Conservation (phyloP, 441 rosid genomes). For the Viola pubescens region DNA sequence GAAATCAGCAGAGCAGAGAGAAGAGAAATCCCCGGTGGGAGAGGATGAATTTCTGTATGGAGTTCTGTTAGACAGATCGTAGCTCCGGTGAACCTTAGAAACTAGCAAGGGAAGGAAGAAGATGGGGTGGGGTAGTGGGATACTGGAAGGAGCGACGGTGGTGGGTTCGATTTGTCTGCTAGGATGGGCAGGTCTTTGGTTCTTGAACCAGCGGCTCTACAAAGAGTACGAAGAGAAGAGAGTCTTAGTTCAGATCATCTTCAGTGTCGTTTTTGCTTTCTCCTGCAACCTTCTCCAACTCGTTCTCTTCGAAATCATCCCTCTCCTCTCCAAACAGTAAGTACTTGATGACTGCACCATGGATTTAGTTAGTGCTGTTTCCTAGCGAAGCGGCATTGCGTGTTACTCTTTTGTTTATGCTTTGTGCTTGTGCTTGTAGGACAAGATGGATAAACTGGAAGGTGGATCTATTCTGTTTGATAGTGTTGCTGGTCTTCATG, state of each 20-base stretch:
- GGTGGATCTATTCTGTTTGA: slow-evolving; percentile 89
- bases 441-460: slow-evolving; percentile 97
- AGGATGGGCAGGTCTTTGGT: slow-evolving; percentile 94
- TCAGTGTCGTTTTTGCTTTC: slow-evolving; percentile 92
- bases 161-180: slow-evolving; percentile 61
- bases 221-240: slow-evolving; percentile 98
- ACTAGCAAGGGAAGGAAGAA: background rate
- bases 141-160: slow-evolving; percentile 63
- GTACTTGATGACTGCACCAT: background rate
- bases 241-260: slow-evolving; percentile 84
- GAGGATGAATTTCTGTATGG: too few relatives aligned
- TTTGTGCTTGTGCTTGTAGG: slow-evolving; percentile 30
- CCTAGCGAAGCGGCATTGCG: too few relatives aligned
- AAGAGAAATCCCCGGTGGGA: too few relatives aligned
- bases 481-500: slow-evolving; percentile 84
- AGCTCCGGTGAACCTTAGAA: background rate
- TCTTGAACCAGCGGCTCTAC: slow-evolving; percentile 72
- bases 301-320: slow-evolving; percentile 94
- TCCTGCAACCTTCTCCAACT: slow-evolving; percentile 98
- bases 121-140: slow-evolving; percentile 74
- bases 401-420: too few relatives aligned
- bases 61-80: too few relatives aligned
- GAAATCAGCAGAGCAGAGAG: too few relatives aligned
- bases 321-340: slow-evolving; percentile 83
- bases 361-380: too few relatives aligned